Evolutionary conservation across 495 filamentous ascomycete genomes (phyloP).

Genomic region (Mytilinidion resinicola): DNA sequence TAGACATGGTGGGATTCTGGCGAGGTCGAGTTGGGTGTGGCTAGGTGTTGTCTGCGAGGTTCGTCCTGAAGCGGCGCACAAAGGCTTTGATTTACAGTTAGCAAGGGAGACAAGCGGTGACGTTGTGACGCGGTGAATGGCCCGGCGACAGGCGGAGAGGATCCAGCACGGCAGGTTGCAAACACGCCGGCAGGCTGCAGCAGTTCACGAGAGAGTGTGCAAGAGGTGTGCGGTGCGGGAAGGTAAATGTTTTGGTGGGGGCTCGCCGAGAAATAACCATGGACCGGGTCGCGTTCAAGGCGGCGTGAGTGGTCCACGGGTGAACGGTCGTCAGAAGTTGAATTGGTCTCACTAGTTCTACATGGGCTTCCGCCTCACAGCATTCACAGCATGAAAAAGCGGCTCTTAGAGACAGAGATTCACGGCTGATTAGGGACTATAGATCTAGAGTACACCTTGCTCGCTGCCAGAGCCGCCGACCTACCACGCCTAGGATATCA

Average conservation of each 20-base stretch:
- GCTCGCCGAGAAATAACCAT: too few relatives aligned
- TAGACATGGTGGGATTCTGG: conserved; percentile 54
- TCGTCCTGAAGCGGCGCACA: background rate
- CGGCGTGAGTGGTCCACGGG: too few relatives aligned
- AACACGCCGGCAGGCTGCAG: conserved; percentile 10
- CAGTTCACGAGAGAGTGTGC: conserved; percentile 2
- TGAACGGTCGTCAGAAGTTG: too few relatives aligned
- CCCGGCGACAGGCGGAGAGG: conserved; percentile 1
- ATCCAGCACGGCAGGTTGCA: background rate
- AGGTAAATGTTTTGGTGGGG: background rate
- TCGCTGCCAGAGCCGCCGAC: too few relatives aligned
- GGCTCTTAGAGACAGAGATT: too few relatives aligned
- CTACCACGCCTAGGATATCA: background rate
- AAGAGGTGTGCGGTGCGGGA: conserved; percentile 17
- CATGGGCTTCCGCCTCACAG: too few relatives aligned
- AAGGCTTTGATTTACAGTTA: background rate
- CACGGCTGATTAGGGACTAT: too few relatives aligned
- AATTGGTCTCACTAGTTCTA: too few relatives aligned
- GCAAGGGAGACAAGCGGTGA: conserved; percentile 8
- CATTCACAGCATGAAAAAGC: too few relatives aligned
- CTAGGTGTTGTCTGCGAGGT: conserved; percentile 2
- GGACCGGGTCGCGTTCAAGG: too few relatives aligned
- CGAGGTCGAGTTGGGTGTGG: conserved; percentile 1
- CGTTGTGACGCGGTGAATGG: background rate
- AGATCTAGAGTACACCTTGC: too few relatives aligned